A percentile compares a stretch with the other conserved stretches of the same genome.
These are phyloP conservation scores for Huiozyma naganishii DNA, from an alignment of 805 yeast species.

Conservation along the genomic window DNA sequence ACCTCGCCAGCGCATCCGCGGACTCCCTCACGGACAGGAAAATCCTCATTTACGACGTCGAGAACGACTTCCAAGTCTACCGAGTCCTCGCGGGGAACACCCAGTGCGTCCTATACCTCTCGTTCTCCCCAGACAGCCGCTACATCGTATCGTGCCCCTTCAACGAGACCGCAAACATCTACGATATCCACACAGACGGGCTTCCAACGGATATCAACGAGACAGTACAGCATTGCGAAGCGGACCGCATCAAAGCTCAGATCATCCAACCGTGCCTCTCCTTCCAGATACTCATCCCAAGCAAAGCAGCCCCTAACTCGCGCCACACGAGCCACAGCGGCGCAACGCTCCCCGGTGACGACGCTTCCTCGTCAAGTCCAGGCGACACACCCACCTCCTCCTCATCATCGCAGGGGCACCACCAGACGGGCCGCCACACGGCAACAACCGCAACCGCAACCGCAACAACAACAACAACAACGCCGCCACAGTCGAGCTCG, in stretches of 20 bases:
- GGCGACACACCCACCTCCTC: background rate
- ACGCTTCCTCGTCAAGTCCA: background rate
- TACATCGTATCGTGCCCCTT: constrained; percentile 60
- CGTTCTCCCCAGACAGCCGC: constrained; percentile 69
- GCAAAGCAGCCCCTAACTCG: background rate
- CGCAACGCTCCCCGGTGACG: background rate
- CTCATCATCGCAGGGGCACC: background rate
- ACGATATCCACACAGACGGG: constrained; percentile 43
- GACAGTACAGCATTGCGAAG: background rate
- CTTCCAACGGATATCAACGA: constrained; percentile 10
- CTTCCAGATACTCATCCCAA: constrained; percentile 9
- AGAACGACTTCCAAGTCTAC: constrained; percentile 32
- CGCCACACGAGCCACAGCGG: background rate
- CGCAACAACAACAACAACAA: background rate
- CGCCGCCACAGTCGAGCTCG: constrained; percentile 1
- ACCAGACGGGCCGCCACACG: background rate
- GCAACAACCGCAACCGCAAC: background rate
- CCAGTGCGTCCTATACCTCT: constrained; percentile 49
- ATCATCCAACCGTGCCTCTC: constrained; percentile 24
- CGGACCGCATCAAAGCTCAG: constrained; percentile 9
- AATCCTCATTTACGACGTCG: constrained; percentile 55
- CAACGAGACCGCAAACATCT: constrained; percentile 58
- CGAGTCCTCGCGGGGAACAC: constrained; percentile 35
- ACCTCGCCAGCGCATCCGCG: constrained; percentile 65
- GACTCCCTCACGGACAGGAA: constrained; percentile 37